These are phyloP conservation scores for Aspergillus hortae DNA, from an alignment of 2,329 filamentous ascomycete genomes.

Conservation along the genomic window DNA sequence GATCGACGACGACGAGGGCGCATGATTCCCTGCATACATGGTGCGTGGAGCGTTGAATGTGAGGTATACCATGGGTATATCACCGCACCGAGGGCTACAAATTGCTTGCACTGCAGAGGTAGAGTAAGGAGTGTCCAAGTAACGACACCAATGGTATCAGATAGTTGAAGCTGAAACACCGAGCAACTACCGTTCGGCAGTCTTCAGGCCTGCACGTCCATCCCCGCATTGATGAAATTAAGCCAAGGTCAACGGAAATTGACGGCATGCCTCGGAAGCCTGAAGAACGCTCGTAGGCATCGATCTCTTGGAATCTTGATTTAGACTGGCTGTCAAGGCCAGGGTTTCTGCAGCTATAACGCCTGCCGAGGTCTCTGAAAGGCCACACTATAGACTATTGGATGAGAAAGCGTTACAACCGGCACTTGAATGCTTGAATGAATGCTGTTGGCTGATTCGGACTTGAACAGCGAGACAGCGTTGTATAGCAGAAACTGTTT, in stretches of 20 bases:
- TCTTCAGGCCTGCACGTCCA: background rate
- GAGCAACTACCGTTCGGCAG: conserved; percentile 4
- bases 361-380: no score
- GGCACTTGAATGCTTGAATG: background rate
- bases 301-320: no score
- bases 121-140: background rate
- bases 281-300: no score
- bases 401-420: no score
- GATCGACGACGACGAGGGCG: background rate
- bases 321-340: no score
- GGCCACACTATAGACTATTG: no score
- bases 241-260: background rate
- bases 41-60: background rate
- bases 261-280: background rate
- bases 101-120: background rate
- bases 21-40: background rate
- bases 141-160: background rate
- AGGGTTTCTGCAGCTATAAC: no score
- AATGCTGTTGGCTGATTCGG: background rate
- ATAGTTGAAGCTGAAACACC: conserved; percentile 1
- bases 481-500: background rate
- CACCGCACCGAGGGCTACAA: background rate
- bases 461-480: background rate
- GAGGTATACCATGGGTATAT: background rate
- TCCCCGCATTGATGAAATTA: background rate